Evolutionary conservation across 2,329 filamentous ascomycete species (phyloP), one percentile per base, ranked within the genome.

Genomic region (Trichoderma harzianum): DNA sequence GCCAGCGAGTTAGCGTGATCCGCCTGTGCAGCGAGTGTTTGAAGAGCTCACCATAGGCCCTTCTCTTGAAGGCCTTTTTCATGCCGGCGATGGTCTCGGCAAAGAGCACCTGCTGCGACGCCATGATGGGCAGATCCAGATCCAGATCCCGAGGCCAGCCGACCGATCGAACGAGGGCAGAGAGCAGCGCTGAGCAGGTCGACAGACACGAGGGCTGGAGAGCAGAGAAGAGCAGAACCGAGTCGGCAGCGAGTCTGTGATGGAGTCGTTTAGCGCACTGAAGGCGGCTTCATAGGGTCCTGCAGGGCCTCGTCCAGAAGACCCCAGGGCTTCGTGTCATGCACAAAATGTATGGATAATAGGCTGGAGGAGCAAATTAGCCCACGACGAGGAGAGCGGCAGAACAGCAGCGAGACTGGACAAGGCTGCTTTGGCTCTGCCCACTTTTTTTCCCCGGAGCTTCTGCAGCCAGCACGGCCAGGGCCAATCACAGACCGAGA

Each of bases 31-130:
- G 12, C n/a, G 53, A 30, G 65, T 67, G 67, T 58, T 69, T 69
- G n/a, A 7, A 63, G 55, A 53, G 62, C 76, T 63, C 81, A 90
- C 89, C 89, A 72, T 90, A 90, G 75, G 87, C 84, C 80, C 87
- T 89, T 74, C 89, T 83, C 78, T 91, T 91, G 73, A 91, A 83
- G 7, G 90, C 89, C 80, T 90, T 89, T 77, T 90, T 92, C 86
- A 92, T 90, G 67, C 86, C 89, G 75, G 86, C 84, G 78, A 92
- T 89, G 24, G 90, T 92, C 77, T 92, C 89, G 73, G 88, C 85
- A 78, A 92, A 88, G 72, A 91, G 82, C 55, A 89, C 83, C 77
- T 91, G 89, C 77, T 91, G 89, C 70, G 81, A 81, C 71, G 83
- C 82, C 82, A 85, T 84, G 76, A 73, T 74, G 72, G 75, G 72